Evolutionary conservation across 164 flowering plant genomes (phyloP).

Genomic region (Stephania cephalantha): DNA sequence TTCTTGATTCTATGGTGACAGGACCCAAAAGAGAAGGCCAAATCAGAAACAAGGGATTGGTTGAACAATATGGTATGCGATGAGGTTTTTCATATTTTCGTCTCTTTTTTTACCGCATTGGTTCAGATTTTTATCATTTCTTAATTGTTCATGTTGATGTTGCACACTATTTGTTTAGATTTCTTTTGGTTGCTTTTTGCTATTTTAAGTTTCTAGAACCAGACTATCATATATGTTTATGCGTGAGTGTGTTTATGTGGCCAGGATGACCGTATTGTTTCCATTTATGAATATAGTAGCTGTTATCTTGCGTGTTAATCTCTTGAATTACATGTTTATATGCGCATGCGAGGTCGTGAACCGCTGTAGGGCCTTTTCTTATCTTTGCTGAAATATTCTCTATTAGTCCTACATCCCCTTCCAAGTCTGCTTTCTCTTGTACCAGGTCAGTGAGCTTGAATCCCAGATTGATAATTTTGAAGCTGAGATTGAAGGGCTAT

Average conservation of each 20-base stretch:
- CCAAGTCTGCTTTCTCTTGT: not conserved
- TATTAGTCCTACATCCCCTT: not conserved
- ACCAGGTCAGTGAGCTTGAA: slow-evolving; percentile 87
- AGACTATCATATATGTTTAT: not conserved
- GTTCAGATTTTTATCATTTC: not conserved
- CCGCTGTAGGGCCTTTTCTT: not conserved
- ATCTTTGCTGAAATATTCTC: not conserved
- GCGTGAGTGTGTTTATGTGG: not conserved
- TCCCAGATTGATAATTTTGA: slow-evolving; percentile 86
- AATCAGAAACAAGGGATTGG: slow-evolving; percentile 99
- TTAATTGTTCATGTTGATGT: not conserved
- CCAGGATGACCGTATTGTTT: not conserved
- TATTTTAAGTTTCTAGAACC: not conserved
- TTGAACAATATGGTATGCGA: slow-evolving; percentile 84
- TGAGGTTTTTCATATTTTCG: slow-evolving; percentile 5
- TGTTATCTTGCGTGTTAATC: not conserved
- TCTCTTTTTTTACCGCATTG: not conserved
- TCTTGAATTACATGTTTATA: not conserved
- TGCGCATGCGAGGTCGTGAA: not conserved
- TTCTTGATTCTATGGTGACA: slow-evolving; percentile 20
- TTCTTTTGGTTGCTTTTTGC: not conserved
- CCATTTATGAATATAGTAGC: not conserved
- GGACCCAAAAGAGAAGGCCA: slow-evolving; percentile 99
- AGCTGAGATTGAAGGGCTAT: slow-evolving; percentile 90
- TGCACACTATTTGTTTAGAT: not conserved